These are phyloP conservation scores for Metrosideros polymorpha DNA, from an alignment of 441 rosid species.

Conservation along the genomic window DNA sequence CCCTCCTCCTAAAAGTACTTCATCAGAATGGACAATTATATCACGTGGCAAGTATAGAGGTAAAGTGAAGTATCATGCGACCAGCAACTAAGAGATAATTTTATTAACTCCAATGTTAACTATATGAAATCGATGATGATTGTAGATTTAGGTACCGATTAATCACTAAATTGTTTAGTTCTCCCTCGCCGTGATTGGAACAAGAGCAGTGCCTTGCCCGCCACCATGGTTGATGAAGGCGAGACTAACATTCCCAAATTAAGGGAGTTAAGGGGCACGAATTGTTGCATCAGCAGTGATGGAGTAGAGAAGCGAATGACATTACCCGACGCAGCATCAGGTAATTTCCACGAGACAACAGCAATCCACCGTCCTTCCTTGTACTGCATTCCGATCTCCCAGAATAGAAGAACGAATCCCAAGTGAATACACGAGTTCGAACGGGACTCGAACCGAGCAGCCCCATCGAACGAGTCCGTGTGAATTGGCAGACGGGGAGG, in stretches of 20 bases:
- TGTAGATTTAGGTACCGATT: background rate
- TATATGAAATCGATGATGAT: background rate
- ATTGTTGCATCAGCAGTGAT: background rate
- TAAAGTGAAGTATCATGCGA: background rate
- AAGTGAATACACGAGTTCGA: too few relatives aligned
- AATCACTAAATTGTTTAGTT: background rate
- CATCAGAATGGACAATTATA: background rate
- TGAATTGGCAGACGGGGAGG: background rate
- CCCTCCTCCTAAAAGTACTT: background rate
- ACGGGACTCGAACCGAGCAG: too few relatives aligned
- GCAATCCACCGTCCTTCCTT: background rate
- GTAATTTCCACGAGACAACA: background rate
- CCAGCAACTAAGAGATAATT: background rate
- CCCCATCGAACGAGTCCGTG: background rate
- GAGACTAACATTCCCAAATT: background rate
- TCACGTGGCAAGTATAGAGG: rapidly evolving
- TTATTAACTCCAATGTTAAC: background rate
- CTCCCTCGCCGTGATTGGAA: background rate
- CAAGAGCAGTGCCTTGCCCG: background rate
- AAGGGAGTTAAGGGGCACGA: background rate
- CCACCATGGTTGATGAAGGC: background rate
- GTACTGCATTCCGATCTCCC: background rate
- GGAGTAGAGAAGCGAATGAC: background rate
- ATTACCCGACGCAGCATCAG: background rate
- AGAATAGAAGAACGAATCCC: too few relatives aligned